phyloP scores from a whole-genome alignment of 2,329 filamentous ascomycete genomes.

The Westerdykella sp. region DNA sequence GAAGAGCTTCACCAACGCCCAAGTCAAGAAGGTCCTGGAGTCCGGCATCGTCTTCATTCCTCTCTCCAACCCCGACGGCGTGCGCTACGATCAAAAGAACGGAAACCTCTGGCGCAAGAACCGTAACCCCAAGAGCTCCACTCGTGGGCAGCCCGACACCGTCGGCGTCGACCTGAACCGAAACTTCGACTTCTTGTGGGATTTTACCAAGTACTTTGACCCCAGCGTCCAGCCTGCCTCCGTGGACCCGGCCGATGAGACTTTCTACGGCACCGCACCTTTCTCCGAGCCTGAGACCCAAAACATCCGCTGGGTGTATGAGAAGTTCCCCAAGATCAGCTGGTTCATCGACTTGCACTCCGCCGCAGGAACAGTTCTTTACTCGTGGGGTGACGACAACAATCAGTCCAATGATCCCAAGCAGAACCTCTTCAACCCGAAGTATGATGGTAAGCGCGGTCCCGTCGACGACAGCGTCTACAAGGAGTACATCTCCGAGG shows the following conservation, averaged over 20 bases:
- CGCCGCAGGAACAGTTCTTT: slow-evolving; percentile 48
- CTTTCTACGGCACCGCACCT: slow-evolving; percentile 48
- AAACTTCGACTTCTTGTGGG: slow-evolving; percentile 51
- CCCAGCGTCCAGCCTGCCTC: slow-evolving; percentile 37
- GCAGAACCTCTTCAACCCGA: slow-evolving; percentile 49
- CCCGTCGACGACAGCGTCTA: slow-evolving; percentile 48
- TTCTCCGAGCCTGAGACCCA: slow-evolving; percentile 54
- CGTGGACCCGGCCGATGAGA: slow-evolving; percentile 39
- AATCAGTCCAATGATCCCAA: slow-evolving; percentile 43
- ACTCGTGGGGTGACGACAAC: slow-evolving; percentile 53
- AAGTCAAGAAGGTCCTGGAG: slow-evolving; percentile 49
- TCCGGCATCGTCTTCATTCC: slow-evolving; percentile 49
- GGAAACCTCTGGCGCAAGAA: slow-evolving; percentile 33
- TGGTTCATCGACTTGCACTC: slow-evolving; percentile 58
- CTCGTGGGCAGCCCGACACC: slow-evolving; percentile 8
- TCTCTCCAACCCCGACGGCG: slow-evolving; percentile 28
- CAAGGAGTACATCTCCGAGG: slow-evolving; percentile 34
- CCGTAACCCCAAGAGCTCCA: slow-evolving; percentile 35
- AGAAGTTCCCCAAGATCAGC: slow-evolving; percentile 45
- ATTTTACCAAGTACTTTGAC: slow-evolving; percentile 46
- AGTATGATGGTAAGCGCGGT: slow-evolving; percentile 49
- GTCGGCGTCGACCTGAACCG: slow-evolving; percentile 30
- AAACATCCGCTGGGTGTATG: slow-evolving; percentile 49
- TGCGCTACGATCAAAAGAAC: slow-evolving; percentile 25
- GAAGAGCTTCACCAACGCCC: slow-evolving; percentile 46